Base-by-base conservation (phyloP, 2,329 filamentous ascomycete species). In the Orbilia oligospora region DNA sequence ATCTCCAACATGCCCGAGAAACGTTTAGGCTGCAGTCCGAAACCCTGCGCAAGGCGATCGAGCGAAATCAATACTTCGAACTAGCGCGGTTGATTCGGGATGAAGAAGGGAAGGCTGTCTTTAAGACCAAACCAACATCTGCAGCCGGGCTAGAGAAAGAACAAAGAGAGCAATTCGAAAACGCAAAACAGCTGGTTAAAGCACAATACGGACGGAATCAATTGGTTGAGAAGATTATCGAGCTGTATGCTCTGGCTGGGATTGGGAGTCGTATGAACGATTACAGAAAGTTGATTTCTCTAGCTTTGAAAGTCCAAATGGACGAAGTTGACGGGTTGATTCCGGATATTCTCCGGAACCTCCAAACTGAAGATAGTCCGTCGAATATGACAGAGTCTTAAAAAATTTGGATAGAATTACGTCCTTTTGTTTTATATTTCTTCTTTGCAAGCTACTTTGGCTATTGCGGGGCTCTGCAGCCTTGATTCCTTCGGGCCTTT, bases 251-350 rank as follows among this genome's bases (percentile, higher is more conserved):
- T 20, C 71, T 80, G 24, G 81, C 80, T 16, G 81, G 81, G 12
- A 77, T 81, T 10, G 81, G 81, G 2, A 81, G 77, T 16, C 81
- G 80, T 41, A 82, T 82, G 81, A 81, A 79, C 46, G 81, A 82
- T 58, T 82, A 82, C 44, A 75, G 81, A 12, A 80, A 81, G 24
- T 71, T 82, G 51, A 82, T 82, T 51, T 81, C 81, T n/a, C 44
- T 81, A 16, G 81, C 81, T 55, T 80, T 81, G 24, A 80, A 80
- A n/a, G 73, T 82, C 10, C 76, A 80, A 27, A 80, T 81, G 24
- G 80, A 81, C 22, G 80, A 82, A 24, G 81, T 82, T n/a, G 81
- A 82, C 49, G 80, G 81, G 53, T 56, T 82, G 38, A 76, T 82
- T 33, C 81, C 81, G 0, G 81, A 82, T 48, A 82, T 82, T 71